Conservation (phyloP, 73 alveolate species). For the Blepharisma japonicum region DNA sequence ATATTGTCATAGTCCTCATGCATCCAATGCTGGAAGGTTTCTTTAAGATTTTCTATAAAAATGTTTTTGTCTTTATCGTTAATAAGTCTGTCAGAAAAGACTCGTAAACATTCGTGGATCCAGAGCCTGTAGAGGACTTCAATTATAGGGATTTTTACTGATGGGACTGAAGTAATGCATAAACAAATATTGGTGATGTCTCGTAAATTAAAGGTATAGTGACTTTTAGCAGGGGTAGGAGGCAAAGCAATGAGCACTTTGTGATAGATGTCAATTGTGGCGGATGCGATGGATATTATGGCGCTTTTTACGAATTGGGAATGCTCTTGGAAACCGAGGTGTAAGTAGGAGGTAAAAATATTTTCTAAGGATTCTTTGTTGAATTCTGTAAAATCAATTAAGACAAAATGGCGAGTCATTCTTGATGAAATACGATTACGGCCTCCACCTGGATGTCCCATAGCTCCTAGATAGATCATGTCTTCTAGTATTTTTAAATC, state of each 20-base stretch:
- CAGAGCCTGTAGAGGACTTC: conserved; percentile 78
- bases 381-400: conserved; percentile 85
- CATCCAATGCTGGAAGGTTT: conserved; percentile 56
- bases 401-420: conserved; percentile 85
- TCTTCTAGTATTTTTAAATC: conserved; percentile 88
- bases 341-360: conserved; percentile 83
- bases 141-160: conserved; percentile 52
- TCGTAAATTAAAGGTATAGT: conserved; percentile 90
- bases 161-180: conserved; percentile 74
- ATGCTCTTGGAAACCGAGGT: conserved; percentile 68
- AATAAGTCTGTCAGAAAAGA: conserved; percentile 87
- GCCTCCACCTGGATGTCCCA: conserved; percentile 99
- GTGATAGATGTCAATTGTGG: conserved; percentile 62
- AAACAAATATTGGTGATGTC: conserved; percentile 86
- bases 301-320: conserved; percentile 68
- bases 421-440: conserved; percentile 90
- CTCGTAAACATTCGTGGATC: conserved; percentile 91
- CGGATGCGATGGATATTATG: conserved; percentile 62
- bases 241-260: conserved; percentile 56
- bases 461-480: conserved; percentile 83
- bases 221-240: conserved; percentile 92
- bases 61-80: conserved; percentile 67
- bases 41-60: conserved; percentile 38
- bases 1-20: conserved; percentile 44
- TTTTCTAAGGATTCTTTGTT: conserved; percentile 88